Evolutionary conservation across 2,329 filamentous ascomycete species (phyloP), one percentile per base, ranked within the genome.

Genomic region (Beauveria asiatica): DNA sequence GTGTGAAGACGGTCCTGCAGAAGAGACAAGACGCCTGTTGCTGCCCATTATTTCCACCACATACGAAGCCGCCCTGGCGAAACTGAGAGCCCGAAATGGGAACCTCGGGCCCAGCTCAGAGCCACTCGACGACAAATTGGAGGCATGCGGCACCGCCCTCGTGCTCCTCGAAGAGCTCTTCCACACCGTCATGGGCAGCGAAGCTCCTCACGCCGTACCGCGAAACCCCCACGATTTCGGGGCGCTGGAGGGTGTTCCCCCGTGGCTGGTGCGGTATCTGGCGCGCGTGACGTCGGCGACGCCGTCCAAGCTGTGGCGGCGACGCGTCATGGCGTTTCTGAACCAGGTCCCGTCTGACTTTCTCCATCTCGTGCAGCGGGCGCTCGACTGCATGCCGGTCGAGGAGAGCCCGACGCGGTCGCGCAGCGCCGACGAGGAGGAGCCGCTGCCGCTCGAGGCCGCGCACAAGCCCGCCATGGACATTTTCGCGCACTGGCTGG

Each of bases 281-380:
- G 70, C 70, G 58, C 72, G 69, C 3, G 66, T 73, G 2, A 70
- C 75, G 0, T 70, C 64, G 0, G 64, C 64, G 0, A 57, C 65
- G 1, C 62, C 64, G 1, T 72, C 71, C 1, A 68, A 65, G 3
- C 67, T 73, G 0, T 66, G 73, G 1, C 68, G 75, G 7, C 66
- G 76, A 2, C 71, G 66, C 0, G 70, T 77, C 46, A 75, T 73
- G 65, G 69, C 74, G 2, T 76, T 76, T n/a, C 42, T 78, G 3
- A 76, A 77, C 63, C 70, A 71, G 23, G 71, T 70, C 0, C 72
- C 74, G 0, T 60, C 63, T 1, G 62, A 67, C 0, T 78, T 67
- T 37, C 62, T 78, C 0, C 66, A 57, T 1, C 61, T 76, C 1
- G 67, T 78, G 2, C 72, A 75, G 48, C 67, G 67, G 3, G 69